Conservation (phyloP, 257 asterid genomes). For the Solanum sitiens region DNA sequence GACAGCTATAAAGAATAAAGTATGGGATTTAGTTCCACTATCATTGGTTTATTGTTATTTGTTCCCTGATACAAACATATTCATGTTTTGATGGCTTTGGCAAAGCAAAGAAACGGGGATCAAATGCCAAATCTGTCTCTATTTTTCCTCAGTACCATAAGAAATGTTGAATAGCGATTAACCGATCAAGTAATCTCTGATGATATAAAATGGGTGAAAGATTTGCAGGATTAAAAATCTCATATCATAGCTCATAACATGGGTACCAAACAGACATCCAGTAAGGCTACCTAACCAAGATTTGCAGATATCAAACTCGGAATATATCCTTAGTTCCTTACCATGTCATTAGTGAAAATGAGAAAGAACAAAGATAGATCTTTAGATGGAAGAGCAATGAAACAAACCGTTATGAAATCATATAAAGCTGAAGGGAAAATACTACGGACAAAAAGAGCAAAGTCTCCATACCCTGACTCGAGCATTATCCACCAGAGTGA, state of each 20-base stretch:
- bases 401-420: neutral
- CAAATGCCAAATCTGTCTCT: neutral
- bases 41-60: neutral
- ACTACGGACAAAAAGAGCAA: slow-evolving; percentile 2
- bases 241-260: neutral
- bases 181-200: neutral
- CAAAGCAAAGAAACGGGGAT: neutral
- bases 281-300: neutral
- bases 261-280: neutral
- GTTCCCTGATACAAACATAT: neutral
- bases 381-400: neutral
- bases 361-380: neutral
- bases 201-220: neutral
- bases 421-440: neutral
- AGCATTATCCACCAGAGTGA: slow-evolving; percentile 86
- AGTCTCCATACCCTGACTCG: slow-evolving; percentile 63
- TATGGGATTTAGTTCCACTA: neutral
- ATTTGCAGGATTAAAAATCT: neutral
- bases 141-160: neutral
- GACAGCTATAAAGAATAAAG: neutral
- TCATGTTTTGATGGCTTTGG: neutral
- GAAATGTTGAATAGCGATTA: neutral
- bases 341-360: neutral
- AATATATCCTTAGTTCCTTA: neutral
- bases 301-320: neutral